Evolutionary conservation across 768 basidiomycete genomes (phyloP).

Genomic region (Crassisporium funariophilum): DNA sequence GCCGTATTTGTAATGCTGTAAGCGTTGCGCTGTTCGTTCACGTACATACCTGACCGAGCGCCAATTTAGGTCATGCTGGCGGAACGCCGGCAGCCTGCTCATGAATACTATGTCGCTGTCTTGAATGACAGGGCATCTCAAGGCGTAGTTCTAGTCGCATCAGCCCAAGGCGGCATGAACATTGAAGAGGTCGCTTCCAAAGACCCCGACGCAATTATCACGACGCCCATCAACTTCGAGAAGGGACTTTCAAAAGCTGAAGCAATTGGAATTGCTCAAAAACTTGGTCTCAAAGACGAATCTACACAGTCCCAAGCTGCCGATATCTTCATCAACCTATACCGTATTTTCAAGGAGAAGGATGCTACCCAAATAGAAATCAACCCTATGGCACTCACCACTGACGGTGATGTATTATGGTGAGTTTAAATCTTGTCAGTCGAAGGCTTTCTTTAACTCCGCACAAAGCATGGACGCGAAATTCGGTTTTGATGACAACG

Average conservation of each 20-base stretch:
- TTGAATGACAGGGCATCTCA: slow-evolving; percentile 91
- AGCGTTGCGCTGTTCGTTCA: slow-evolving; percentile 27
- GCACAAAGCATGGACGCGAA: slow-evolving; percentile 94
- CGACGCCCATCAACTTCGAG: slow-evolving; percentile 85
- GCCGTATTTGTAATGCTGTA: slow-evolving; percentile 94
- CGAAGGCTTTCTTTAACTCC: slow-evolving; percentile 6
- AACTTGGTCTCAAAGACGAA: slow-evolving; percentile 83
- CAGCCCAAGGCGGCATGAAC: slow-evolving; percentile 98
- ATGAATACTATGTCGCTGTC: slow-evolving; percentile 98
- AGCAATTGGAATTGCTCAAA: slow-evolving; percentile 80
- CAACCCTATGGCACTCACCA: slow-evolving; percentile 93
- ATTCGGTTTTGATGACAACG: slow-evolving; percentile 99
- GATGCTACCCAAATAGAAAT: slow-evolving; percentile 99
- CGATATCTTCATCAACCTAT: slow-evolving; percentile 90
- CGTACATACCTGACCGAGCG: neutral
- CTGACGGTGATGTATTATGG: slow-evolving; percentile 93
- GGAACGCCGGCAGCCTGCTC: slow-evolving; percentile 87
- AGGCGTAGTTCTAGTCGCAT: slow-evolving; percentile 91
- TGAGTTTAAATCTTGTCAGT: too few species aligned
- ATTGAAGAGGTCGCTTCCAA: slow-evolving; percentile 99
- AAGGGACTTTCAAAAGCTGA: slow-evolving; percentile 75
- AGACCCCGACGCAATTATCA: slow-evolving; percentile 93
- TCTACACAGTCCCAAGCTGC: slow-evolving; percentile 82
- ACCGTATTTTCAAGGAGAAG: slow-evolving; percentile 97
- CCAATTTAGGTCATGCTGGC: slow-evolving; percentile 89